A percentile compares a stretch with the other conserved stretches of the same genome.
Evolutionary conservation across 257 asterid genomes (phyloP).

Genomic region (Scutellaria barbata): DNA sequence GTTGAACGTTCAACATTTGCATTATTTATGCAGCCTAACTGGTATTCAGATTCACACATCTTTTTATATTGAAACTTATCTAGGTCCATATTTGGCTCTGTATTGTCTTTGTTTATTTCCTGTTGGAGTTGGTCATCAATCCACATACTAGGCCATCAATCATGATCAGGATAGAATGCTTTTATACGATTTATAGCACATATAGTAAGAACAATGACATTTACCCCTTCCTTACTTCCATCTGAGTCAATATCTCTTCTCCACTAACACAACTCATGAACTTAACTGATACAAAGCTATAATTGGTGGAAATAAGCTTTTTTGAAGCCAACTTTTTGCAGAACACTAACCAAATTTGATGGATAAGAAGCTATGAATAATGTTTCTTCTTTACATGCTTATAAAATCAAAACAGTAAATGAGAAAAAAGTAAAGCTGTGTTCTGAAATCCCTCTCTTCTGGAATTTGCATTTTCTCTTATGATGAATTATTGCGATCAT

Average conservation of each 20-base stretch:
- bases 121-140: neutral
- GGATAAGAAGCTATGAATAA: too few relatives aligned
- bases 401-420: conserved; percentile 17
- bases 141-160: conserved; percentile 6
- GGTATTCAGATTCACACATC: conserved; percentile 51
- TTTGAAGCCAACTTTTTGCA: neutral
- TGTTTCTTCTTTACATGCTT: conserved; percentile 15
- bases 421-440: neutral
- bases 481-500: neutral
- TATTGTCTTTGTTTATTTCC: neutral
- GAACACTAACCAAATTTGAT: neutral
- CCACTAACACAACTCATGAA: too few relatives aligned
- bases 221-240: neutral
- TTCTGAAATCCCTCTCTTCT: neutral
- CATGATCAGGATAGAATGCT: conserved; percentile 20
- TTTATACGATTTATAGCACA: neutral
- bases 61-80: conserved; percentile 18
- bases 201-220: neutral
- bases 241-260: neutral
- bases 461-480: conserved; percentile 1
- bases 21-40: conserved; percentile 93
- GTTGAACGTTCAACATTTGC: conserved; percentile 94
- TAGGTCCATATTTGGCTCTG: conserved; percentile 20
- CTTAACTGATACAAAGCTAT: too few relatives aligned
- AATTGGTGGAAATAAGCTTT: neutral